Evolutionary conservation across 2,329 filamentous ascomycete genomes (phyloP).

Genomic region (Emydomyces testavorans): DNA sequence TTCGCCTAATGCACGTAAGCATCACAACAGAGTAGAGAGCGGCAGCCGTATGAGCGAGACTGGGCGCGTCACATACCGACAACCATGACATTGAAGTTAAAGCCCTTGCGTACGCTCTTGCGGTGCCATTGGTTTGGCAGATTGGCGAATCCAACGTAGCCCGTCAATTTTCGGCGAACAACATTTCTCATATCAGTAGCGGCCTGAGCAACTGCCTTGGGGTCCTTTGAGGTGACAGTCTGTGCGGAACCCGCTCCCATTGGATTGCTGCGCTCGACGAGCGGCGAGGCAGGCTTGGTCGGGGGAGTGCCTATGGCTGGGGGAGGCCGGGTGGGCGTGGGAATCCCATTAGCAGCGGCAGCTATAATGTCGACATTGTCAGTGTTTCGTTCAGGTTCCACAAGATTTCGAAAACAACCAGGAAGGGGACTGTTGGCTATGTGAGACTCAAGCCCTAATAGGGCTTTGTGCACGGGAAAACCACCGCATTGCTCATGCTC

Average conservation of each 20-base stretch:
- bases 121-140: constrained; percentile 99
- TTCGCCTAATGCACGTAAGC: constrained; percentile 55
- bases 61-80: constrained; percentile 63
- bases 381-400: constrained; percentile 10
- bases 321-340: constrained; percentile 23
- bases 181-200: constrained; percentile 77
- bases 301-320: constrained; percentile 17
- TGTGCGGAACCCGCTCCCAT: constrained; percentile 45
- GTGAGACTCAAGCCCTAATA: background rate
- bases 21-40: background rate
- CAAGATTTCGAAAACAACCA: constrained; percentile 10
- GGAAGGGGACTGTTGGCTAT: constrained; percentile 8
- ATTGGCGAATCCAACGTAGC: constrained; percentile 97
- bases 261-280: constrained; percentile 48
- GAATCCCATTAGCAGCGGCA: constrained; percentile 24
- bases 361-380: constrained; percentile 14
- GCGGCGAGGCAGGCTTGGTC: constrained; percentile 35
- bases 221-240: constrained; percentile 54
- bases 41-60: background rate
- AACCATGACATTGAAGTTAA: constrained; percentile 99
- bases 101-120: constrained; percentile 99
- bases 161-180: constrained; percentile 93
- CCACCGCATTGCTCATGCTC: background rate
- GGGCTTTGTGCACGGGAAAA: background rate
- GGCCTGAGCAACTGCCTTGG: constrained; percentile 46